Evolutionary conservation across 179 eudicot genomes (phyloP), one percentile per base, ranked within the genome.

Genomic region (Patellifolia procumbens): DNA sequence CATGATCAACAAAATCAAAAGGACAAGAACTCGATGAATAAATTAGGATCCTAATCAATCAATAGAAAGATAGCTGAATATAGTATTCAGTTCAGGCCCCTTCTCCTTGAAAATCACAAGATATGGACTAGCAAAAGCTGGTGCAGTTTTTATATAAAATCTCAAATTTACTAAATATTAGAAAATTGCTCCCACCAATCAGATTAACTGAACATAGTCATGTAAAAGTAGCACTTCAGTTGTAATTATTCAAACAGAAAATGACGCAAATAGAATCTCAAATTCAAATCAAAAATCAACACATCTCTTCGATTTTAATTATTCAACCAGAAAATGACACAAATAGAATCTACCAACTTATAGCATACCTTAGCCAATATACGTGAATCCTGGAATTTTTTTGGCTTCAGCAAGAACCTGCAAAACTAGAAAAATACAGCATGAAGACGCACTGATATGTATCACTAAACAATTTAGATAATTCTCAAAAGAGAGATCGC

Each of bases 331-430:
- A 72, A 62, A 48, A 74, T 15, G n/a, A 70, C 17, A 59, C 39
- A 17, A 16, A 45, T 6, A 42, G 42, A 55, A 49, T 22, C 17
- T 55, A 17, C 19, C 48, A 35, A 37, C 73, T 74, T 60, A 46
- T 49, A 60, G 55, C 82, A 77, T 85, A 89, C 98, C 94, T 84
- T 91, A 67, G 89, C 85, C 86, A 91, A 81, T 85, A 83, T 74
- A 73, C 95, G 95, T 7, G 90, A 79, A 73, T 93, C 97, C 0
- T 82, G 56, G n/a, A 74, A 95, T 93, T 83, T 80, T 90, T 86
- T 93, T 95, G 34, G 99, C 99, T 86, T 93, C 97, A 83, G 97
- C 93, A 85, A 93, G 85, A 87, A 95, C 89, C 97, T 95, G 74
- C 55, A 42, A 82, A 28, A 62, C n/a, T 7, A 26, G 28, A 32